Evolutionary conservation across 2,329 filamentous ascomycete species (phyloP).

Genomic region (Nemania bipapillata): DNA sequence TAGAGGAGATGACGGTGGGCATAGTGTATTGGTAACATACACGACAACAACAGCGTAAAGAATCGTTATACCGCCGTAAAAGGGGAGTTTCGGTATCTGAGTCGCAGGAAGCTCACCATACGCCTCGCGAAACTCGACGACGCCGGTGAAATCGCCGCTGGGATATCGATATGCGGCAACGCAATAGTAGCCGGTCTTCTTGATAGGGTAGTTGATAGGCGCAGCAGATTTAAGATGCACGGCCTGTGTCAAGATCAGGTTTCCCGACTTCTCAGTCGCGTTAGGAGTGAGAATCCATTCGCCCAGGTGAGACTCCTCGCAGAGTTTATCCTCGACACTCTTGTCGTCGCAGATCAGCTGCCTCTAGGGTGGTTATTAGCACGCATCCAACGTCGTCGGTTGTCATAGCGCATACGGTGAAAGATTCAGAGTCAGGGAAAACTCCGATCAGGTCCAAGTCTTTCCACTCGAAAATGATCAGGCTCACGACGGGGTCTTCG

Average conservation of each 20-base stretch:
- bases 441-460: slow-evolving; percentile 84
- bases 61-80: slow-evolving; percentile 94
- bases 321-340: slow-evolving; percentile 74
- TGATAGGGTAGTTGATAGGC: slow-evolving; percentile 82
- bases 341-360: slow-evolving; percentile 80
- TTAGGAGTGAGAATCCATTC: slow-evolving; percentile 84
- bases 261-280: slow-evolving; percentile 75
- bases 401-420: slow-evolving; percentile 59
- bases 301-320: slow-evolving; percentile 80
- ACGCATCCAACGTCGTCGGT: not conserved
- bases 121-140: slow-evolving; percentile 92
- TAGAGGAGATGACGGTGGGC: slow-evolving; percentile 36
- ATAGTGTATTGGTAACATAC: slow-evolving; percentile 55
- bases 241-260: slow-evolving; percentile 79
- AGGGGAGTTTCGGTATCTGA: slow-evolving; percentile 95
- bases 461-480: slow-evolving; percentile 94
- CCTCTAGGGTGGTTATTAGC: slow-evolving; percentile 59
- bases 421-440: slow-evolving; percentile 64
- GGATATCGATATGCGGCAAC: slow-evolving; percentile 80
- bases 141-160: slow-evolving; percentile 75
- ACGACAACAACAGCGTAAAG: slow-evolving; percentile 87
- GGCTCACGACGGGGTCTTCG: slow-evolving; percentile 78
- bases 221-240: slow-evolving; percentile 81
- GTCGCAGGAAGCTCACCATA: slow-evolving; percentile 95
- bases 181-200: slow-evolving; percentile 95